phyloP scores from a whole-genome alignment of 2,329 filamentous ascomycete genomes.

The Raffaelea arxii region DNA sequence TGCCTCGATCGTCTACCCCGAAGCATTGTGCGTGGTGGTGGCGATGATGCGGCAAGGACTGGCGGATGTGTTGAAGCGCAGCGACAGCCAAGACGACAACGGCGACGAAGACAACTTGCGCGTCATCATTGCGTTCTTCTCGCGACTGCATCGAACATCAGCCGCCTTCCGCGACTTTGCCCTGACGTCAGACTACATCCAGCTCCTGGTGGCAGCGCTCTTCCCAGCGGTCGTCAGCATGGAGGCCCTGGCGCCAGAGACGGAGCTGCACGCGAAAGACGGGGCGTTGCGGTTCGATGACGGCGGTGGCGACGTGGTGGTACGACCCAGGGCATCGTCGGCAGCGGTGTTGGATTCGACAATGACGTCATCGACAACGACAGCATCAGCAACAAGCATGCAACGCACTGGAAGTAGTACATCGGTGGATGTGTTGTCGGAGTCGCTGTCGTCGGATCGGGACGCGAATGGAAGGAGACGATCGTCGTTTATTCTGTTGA shows the following conservation, averaged over 20 bases:
- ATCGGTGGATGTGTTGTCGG: neutral
- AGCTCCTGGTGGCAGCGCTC: conserved; percentile 66
- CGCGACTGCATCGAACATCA: conserved; percentile 69
- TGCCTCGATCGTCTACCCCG: conserved; percentile 61
- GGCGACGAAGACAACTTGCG: neutral
- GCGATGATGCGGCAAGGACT: conserved; percentile 83
- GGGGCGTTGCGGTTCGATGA: conserved; percentile 77
- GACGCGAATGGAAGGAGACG: conserved; percentile 57
- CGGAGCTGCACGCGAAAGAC: conserved; percentile 76
- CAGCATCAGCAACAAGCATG: conserved; percentile 8
- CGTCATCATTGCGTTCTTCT: conserved; percentile 68
- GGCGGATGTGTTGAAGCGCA: conserved; percentile 55
- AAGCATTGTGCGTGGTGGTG: conserved; percentile 69
- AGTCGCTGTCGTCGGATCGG: conserved; percentile 20
- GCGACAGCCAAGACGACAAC: conserved; percentile 27
- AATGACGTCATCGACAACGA: conserved; percentile 9
- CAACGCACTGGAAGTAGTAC: conserved; percentile 5
- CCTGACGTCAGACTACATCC: conserved; percentile 67
- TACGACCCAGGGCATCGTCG: conserved; percentile 59
- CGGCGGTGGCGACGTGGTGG: conserved; percentile 71
- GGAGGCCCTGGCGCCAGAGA: conserved; percentile 72
- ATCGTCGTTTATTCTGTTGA: conserved; percentile 86
- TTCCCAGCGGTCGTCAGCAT: conserved; percentile 85
- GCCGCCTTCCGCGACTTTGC: conserved; percentile 74
- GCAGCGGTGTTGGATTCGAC: conserved; percentile 24